Evolutionary conservation across 768 basidiomycete species (phyloP).

Genomic region (Steccherinum ochraceum): DNA sequence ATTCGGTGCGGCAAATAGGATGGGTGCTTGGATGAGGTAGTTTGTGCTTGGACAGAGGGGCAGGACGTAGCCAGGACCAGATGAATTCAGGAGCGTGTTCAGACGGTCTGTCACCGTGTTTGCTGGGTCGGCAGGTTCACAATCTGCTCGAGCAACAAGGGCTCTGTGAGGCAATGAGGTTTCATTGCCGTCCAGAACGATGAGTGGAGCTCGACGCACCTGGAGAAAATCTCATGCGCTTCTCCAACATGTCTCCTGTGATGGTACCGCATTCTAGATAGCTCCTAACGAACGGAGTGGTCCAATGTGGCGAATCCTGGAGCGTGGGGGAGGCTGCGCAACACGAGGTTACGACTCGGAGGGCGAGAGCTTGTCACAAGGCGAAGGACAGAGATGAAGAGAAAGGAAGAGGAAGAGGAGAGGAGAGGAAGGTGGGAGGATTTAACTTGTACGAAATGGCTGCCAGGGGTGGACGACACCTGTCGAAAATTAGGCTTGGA

Average conservation of each 20-base stretch:
- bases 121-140: constrained; percentile 44
- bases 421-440: not conserved
- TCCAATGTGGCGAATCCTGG: too few relatives aligned
- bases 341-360: too few relatives aligned
- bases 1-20: constrained; percentile 57
- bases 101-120: constrained; percentile 59
- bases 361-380: not conserved
- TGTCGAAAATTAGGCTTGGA: too few relatives aligned
- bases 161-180: too few relatives aligned
- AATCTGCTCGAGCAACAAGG: constrained; percentile 19
- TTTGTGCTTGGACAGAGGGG: constrained; percentile 55
- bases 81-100: constrained; percentile 57
- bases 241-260: constrained; percentile 8
- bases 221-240: constrained; percentile 5
- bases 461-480: not conserved
- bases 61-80: constrained; percentile 61
- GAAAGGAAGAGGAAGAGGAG: too few relatives aligned
- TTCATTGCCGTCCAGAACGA: too few relatives aligned
- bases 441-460: too few relatives aligned
- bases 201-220: too few relatives aligned
- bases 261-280: not conserved
- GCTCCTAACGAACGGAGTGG: too few relatives aligned
- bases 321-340: too few relatives aligned
- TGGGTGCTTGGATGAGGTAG: constrained; percentile 61
- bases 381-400: not conserved